Evolutionary conservation across 192 early-diverging fungal species (phyloP).

Genomic region (Backusella parvicylindrica): DNA sequence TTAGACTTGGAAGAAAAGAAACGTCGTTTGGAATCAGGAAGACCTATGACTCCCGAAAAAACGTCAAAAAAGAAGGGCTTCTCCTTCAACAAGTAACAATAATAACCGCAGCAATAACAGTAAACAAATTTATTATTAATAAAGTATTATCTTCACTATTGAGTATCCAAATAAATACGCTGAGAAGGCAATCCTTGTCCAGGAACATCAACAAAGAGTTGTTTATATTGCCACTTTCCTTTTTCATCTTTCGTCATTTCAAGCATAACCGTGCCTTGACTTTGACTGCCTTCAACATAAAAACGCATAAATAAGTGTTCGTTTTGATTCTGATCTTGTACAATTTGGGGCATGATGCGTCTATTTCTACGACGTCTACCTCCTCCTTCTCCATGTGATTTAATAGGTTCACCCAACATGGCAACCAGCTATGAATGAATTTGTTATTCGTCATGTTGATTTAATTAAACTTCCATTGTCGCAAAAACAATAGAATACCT

Average conservation of each 20-base stretch:
- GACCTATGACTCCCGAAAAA: conserved; percentile 74
- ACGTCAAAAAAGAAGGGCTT: conserved; percentile 66
- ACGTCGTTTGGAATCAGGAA: conserved; percentile 71
- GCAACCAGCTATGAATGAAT: background rate
- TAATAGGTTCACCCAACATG: conserved; percentile 38
- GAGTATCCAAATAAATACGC: conserved; percentile 37
- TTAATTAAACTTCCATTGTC: too few relatives aligned
- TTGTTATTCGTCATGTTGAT: conserved; percentile 23
- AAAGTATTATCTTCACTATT: background rate
- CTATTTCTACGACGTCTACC: conserved; percentile 14
- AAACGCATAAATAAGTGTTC: conserved; percentile 51
- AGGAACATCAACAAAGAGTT: conserved; percentile 52
- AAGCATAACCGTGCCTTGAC: conserved; percentile 43
- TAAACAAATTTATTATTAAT: background rate
- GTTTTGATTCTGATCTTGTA: conserved; percentile 40
- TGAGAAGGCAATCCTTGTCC: conserved; percentile 41
- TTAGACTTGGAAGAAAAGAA: conserved; percentile 95
- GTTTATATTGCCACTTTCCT: conserved; percentile 48
- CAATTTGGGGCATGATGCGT: conserved; percentile 38
- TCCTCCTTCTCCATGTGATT: conserved; percentile 31
- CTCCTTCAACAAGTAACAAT: conserved; percentile 51
- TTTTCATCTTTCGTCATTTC: conserved; percentile 48
- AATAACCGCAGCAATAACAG: background rate
- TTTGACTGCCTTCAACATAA: conserved; percentile 49
- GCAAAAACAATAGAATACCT: too few relatives aligned